Evolutionary conservation across 1,284 basidiomycete genomes (phyloP), one percentile per base, ranked within the genome.

Genomic region (Cryptococcus amylolentus): DNA sequence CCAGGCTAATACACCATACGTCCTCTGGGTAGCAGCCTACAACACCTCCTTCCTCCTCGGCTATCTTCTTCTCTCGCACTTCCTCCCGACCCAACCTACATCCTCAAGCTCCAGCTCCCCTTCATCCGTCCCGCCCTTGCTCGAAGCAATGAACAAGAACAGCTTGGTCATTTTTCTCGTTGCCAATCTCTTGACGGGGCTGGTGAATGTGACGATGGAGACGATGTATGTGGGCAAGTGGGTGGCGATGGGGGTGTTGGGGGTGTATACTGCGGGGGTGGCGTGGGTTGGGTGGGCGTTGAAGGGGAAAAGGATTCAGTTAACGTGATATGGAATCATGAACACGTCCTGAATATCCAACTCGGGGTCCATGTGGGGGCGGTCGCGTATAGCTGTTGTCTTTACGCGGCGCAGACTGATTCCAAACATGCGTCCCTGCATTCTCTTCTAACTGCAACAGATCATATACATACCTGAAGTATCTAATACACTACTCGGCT

Each of bases 11-110:
- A 66, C 91, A 26, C 82, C 87, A 2, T 98, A 99, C 73, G 85
- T 95, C 42, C 75, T 93, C 26, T 98, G 93, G 92, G 84, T 89
- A 7, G 83, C 84, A 0, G 93, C 91, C 1, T 96, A 86, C 83
- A 98, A 98, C 75, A 86, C 88, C 0, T 83, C 86, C 2, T 93
- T 94, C 77, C 79, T 98, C 20, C 80, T 92, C 9, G 85, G 84
- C 2, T 96, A 97, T 73, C 80, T 93, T 48, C 61, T 86, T 20
- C 77, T 97, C 35, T 90, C 95, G 67, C 80, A 87, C 51, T 40
- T 49, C 41, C 65, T 81, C 44, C 86, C 86, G 69, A 54, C 55
- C 31, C 42, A 40, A 23, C 49, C 27, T 26, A 56, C 16, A 13
- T 45, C 37, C 18, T 37, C 38, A 18, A 41, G 31, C n/a, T 16